Conservation (phyloP, 306 rosid genomes). For the Geum urbanum region DNA sequence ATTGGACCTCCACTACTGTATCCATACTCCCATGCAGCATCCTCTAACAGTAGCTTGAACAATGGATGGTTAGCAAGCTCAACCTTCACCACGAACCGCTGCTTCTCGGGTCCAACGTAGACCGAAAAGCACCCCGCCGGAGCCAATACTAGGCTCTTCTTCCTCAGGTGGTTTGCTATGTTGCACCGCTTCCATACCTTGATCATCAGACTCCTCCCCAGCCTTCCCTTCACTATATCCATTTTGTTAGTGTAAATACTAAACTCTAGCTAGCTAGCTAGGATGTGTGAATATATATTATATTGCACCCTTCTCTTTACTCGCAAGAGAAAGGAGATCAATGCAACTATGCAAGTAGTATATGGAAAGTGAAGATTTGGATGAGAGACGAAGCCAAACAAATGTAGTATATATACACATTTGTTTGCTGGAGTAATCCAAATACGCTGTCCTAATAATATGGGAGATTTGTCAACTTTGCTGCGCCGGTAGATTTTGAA, state of each 20-base stretch:
- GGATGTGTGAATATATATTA: too few species aligned
- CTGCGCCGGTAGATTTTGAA: not conserved
- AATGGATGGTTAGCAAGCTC: slow-evolving; percentile 52
- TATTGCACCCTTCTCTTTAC: not conserved
- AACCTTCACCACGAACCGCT: slow-evolving; percentile 49
- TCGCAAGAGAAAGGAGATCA: not conserved
- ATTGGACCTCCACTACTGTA: slow-evolving; percentile 55
- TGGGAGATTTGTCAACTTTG: not conserved
- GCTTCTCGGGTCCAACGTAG: slow-evolving; percentile 53
- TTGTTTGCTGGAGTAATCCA: not conserved
- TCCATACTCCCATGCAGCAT: slow-evolving; percentile 62
- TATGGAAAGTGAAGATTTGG: not conserved
- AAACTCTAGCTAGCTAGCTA: too few species aligned
- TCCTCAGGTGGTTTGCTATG: not conserved
- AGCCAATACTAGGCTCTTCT: slow-evolving; percentile 14
- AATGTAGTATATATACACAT: not conserved
- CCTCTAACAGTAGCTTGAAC: slow-evolving; percentile 60
- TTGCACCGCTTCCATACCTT: slow-evolving; percentile 15
- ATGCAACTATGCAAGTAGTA: too few species aligned
- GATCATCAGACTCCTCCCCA: slow-evolving; percentile 2
- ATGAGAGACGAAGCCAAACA: not conserved
- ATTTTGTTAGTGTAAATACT: not conserved
- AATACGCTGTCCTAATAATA: not conserved
- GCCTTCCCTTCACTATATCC: slow-evolving; percentile 1
- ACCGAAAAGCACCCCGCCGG: slow-evolving; percentile 56